Evolutionary conservation across 805 yeast species (phyloP), one percentile per base, ranked within the genome.

Genomic region (Ogataea trehaloabstinens): DNA sequence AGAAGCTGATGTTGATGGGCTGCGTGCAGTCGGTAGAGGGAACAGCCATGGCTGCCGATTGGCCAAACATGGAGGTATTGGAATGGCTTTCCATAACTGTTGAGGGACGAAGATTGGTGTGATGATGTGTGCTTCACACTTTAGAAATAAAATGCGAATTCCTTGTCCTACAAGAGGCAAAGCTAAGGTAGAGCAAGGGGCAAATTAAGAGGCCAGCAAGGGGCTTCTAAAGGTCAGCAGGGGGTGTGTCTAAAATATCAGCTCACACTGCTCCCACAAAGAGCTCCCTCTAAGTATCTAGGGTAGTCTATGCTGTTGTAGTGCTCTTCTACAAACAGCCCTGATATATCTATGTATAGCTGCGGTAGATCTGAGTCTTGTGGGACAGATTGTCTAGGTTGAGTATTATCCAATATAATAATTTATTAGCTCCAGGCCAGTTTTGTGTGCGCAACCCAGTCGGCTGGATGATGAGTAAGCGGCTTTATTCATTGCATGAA

Each of bases 1-100:
- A 59, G 30, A 63, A 63, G 18, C 63, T 52, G 13, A 67, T 67
- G 40, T 66, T 66, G 22, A 67, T 67, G 18, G 71, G 71, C 40
- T 66, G 69, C 13, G 58, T 40, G 6, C 54, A 39, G 32, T 56
- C 59, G 40, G 61, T 57, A 35, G 64, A 46, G n/a, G 42, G 17
- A 8, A 28, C 12, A 6, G 33, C 33, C 22, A 30, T 33, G 16
- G 66, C 60, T 7, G 61, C 41, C 4, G 64, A 48, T 38, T 57
- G 62, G 36, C 53, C 55, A 37, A 51, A 52, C 55, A 55, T 47
- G 28, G 37, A 37, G 31, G 43, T 29, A 19, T 36, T 32, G 31
- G 39, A 30, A 24, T 28, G 31, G 15, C 22, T 30, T 6, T 42
- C 37, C 45, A 35, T 41, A 19, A 17, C 28, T 7, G 30, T n/a